These are phyloP conservation scores for Asterella californica DNA, from an alignment of 225 moss, liverwort and hornwort species.

Conservation along the genomic window DNA sequence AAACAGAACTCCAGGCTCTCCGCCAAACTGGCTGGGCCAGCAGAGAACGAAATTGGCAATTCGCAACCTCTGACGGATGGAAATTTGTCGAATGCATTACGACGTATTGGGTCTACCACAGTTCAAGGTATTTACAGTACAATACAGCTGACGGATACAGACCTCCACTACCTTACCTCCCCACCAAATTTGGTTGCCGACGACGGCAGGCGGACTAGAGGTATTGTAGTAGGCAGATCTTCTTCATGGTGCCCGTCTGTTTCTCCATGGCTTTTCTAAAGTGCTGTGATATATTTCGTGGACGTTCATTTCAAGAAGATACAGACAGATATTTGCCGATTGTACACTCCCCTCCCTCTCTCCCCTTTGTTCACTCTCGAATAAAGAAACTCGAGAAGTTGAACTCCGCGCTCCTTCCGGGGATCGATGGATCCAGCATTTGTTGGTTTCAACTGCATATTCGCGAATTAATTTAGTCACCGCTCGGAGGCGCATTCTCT, in stretches of 20 bases:
- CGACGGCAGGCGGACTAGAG: not conserved
- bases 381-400: not conserved
- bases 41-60: too few relatives aligned
- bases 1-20: too few relatives aligned
- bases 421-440: not conserved
- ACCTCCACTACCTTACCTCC: too few relatives aligned
- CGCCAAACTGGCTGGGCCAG: too few relatives aligned
- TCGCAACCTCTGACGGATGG: too few relatives aligned
- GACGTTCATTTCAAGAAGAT: not conserved
- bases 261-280: not conserved
- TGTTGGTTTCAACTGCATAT: not conserved
- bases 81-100: too few relatives aligned
- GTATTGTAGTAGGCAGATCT: not conserved
- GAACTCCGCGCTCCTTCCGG: not conserved
- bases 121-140: too few relatives aligned
- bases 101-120: too few relatives aligned
- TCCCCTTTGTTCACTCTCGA: not conserved
- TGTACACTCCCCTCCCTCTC: not conserved
- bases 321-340: not conserved
- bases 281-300: not conserved
- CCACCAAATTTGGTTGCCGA: not conserved
- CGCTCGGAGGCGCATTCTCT: not conserved
- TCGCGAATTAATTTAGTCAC: not conserved
- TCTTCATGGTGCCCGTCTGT: not conserved
- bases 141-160: too few relatives aligned